phyloP scores from a whole-genome alignment of 306 rosid species.

The Hippophae tibetana region DNA sequence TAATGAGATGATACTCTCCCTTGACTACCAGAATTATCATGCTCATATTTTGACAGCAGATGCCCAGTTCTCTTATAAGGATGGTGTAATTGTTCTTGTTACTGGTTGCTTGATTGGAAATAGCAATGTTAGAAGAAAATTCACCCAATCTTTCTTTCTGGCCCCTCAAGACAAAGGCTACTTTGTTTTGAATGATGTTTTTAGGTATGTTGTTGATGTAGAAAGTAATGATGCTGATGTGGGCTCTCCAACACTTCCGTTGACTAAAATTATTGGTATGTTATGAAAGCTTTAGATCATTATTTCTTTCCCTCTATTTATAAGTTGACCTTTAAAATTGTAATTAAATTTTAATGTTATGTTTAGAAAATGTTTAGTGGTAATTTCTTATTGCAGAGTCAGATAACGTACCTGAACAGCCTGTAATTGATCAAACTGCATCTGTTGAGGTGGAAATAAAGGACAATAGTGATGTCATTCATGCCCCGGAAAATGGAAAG shows the following conservation, averaged over 20 bases:
- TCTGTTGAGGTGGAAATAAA: conserved; percentile 28
- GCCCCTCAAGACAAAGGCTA: conserved; percentile 61
- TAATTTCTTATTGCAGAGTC: conserved; percentile 21
- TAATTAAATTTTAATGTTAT: not conserved
- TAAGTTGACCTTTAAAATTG: not conserved
- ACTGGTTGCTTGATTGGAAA: conserved; percentile 53
- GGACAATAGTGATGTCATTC: conserved; percentile 22
- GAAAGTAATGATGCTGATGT: conserved; percentile 25
- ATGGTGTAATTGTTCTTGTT: conserved; percentile 59
- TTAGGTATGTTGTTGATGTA: conserved; percentile 47
- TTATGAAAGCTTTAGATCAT: not conserved
- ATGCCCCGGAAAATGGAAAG: conserved; percentile 30
- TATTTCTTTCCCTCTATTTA: not conserved
- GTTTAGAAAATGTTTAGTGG: not conserved
- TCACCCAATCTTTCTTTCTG: conserved; percentile 64
- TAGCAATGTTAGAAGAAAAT: conserved; percentile 38
- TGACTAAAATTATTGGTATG: conserved; percentile 39
- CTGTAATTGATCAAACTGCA: conserved; percentile 25
- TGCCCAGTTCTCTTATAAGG: conserved; percentile 47
- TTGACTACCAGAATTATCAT: conserved; percentile 31
- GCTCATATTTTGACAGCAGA: conserved; percentile 54
- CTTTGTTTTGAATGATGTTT: conserved; percentile 62
- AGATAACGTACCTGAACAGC: conserved; percentile 27
- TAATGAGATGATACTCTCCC: conserved; percentile 41
- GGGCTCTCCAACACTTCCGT: conserved; percentile 23